A percentile compares a stretch with the other conserved stretches of the same genome.
These are phyloP conservation scores for Apiotrichum laibachii DNA, from an alignment of 1,284 basidiomycete species.

Conservation along the genomic window DNA sequence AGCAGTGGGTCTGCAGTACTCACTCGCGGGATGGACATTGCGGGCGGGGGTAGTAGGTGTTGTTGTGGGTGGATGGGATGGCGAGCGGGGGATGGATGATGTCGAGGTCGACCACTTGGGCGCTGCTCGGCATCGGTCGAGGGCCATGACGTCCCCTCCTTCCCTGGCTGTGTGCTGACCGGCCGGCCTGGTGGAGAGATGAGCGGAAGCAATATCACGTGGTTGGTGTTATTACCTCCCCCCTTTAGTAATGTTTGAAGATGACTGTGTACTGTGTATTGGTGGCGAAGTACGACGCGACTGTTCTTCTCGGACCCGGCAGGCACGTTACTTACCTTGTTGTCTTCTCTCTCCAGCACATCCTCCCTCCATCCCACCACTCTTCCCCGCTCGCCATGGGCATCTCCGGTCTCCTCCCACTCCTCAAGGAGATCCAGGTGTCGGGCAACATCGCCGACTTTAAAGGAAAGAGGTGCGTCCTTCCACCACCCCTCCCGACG, in stretches of 20 bases:
- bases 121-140: too few species aligned
- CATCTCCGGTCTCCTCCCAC: slow-evolving; percentile 86
- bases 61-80: neutral
- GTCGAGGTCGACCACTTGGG: neutral
- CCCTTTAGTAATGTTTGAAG: too few species aligned
- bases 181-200: too few species aligned
- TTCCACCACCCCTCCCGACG: neutral
- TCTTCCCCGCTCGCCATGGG: slow-evolving; percentile 62
- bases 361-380: neutral
- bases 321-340: too few species aligned
- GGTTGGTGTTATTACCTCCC: too few species aligned
- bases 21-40: slow-evolving; percentile 33
- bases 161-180: too few species aligned
- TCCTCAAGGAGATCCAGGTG: slow-evolving; percentile 85
- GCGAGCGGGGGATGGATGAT: neutral
- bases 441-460: slow-evolving; percentile 76
- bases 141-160: slow-evolving; percentile 6
- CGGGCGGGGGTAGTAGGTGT: neutral
- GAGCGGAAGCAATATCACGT: too few species aligned
- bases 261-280: too few species aligned
- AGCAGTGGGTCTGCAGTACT: slow-evolving; percentile 4
- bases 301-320: too few species aligned
- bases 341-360: neutral
- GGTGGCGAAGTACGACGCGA: too few species aligned
- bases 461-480: slow-evolving; percentile 63